These are phyloP conservation scores for Neonectria sp. DNA, from an alignment of 2,329 filamentous ascomycete species.

Conservation along the genomic window DNA sequence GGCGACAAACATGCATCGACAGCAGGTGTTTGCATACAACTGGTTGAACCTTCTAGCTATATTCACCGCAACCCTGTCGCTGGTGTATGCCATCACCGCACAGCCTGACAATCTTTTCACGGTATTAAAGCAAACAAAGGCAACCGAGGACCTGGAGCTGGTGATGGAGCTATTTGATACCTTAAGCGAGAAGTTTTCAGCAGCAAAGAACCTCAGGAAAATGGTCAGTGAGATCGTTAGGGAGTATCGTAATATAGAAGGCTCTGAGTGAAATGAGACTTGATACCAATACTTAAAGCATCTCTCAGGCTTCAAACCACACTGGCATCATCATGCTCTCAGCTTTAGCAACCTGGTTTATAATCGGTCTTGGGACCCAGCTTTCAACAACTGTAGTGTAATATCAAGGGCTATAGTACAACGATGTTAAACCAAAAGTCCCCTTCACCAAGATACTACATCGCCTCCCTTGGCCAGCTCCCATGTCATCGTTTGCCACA, in stretches of 20 bases:
- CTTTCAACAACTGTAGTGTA: too few species aligned
- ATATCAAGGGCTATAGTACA: too few species aligned
- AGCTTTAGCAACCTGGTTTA: too few species aligned
- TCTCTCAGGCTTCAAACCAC: too few species aligned
- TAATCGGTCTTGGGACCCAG: too few species aligned
- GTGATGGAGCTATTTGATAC: slow-evolving; percentile 51
- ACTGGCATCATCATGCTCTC: too few species aligned
- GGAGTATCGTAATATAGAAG: slow-evolving; percentile 32
- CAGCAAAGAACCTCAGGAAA: slow-evolving; percentile 47
- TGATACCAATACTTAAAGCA: neutral
- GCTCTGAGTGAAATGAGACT: neutral
- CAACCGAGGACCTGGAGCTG: slow-evolving; percentile 50
- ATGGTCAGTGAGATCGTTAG: slow-evolving; percentile 46
- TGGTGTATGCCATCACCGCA: slow-evolving; percentile 60
- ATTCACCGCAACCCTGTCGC: slow-evolving; percentile 59
- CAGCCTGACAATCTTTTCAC: slow-evolving; percentile 51
- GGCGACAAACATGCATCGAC: slow-evolving; percentile 55
- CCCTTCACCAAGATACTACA: too few species aligned
- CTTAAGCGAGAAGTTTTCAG: slow-evolving; percentile 50
- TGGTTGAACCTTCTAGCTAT: slow-evolving; percentile 59
- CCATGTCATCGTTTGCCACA: too few species aligned
- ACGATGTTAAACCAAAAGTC: too few species aligned
- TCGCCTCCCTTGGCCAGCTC: too few species aligned
- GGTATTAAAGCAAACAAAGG: slow-evolving; percentile 46
- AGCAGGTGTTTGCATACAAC: slow-evolving; percentile 59